Percentiles rank a stretch among this genome's conserved stretches.
These are phyloP conservation scores for Chenopodium album DNA, from an alignment of 148 eudicot genomes.

Conservation along the genomic window DNA sequence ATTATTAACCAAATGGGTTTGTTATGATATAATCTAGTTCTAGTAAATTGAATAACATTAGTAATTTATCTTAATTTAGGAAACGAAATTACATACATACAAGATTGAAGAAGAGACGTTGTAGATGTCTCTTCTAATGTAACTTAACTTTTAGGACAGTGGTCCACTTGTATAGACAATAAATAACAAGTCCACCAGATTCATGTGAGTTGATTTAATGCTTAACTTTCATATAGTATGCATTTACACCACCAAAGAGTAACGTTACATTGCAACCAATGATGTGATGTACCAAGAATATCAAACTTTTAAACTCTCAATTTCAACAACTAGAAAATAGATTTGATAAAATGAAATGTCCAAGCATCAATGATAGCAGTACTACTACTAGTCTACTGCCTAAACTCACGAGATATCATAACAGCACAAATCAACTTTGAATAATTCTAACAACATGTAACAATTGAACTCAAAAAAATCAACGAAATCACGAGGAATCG, in stretches of 20 bases:
- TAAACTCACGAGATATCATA: constrained; percentile 25
- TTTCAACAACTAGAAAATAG: constrained; percentile 2
- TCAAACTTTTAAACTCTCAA: neutral
- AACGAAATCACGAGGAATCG: constrained; percentile 28
- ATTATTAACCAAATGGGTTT: neutral
- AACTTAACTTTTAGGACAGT: constrained; percentile 32
- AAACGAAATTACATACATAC: neutral
- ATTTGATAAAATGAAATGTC: neutral
- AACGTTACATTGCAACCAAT: constrained; percentile 35
- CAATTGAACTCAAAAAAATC: neutral
- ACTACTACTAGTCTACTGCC: constrained; percentile 11
- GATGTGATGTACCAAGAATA: constrained; percentile 32
- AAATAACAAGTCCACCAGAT: constrained; percentile 43
- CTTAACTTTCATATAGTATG: constrained; percentile 29
- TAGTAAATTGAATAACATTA: constrained; percentile 10
- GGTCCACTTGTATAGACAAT: constrained; percentile 36
- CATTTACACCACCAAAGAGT: constrained; percentile 23
- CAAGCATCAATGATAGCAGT: neutral
- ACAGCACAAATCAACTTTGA: constrained; percentile 28
- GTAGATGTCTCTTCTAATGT: constrained; percentile 21
- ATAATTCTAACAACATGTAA: neutral
- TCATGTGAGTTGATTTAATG: constrained; percentile 88
- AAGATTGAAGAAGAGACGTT: constrained; percentile 7
- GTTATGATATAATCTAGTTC: neutral
- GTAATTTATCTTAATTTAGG: neutral